These are phyloP conservation scores for Bolboschoenoplectus hybrid DNA, from an alignment of 202 grass and related monocot genomes.

Conservation along the genomic window DNA sequence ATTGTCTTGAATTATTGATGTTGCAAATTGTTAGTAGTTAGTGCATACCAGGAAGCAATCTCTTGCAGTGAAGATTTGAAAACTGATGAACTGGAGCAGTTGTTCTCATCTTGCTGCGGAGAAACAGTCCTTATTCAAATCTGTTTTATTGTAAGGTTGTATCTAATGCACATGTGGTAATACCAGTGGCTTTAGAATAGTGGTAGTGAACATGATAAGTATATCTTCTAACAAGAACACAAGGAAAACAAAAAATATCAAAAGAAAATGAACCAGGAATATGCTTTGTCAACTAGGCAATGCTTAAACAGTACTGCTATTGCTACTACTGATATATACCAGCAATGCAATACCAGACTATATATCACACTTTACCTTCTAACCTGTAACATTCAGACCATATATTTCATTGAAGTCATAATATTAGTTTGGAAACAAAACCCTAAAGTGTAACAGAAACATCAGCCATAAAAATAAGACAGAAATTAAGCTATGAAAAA, in stretches of 20 bases:
- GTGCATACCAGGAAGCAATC: slow-evolving; percentile 4
- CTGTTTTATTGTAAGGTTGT: background rate
- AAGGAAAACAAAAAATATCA: background rate
- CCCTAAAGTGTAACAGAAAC: background rate
- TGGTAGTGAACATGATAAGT: background rate
- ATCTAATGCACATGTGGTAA: background rate
- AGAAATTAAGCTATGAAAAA: background rate
- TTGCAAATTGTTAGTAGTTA: background rate
- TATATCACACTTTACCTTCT: background rate
- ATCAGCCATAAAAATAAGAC: background rate
- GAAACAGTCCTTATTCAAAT: background rate
- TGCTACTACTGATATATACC: background rate
- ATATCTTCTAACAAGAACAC: background rate
- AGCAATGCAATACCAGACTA: background rate
- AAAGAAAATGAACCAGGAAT: background rate
- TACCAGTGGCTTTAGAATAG: background rate
- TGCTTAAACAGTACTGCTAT: background rate
- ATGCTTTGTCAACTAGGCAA: background rate
- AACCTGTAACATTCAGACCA: background rate
- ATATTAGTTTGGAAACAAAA: slow-evolving; percentile 7
- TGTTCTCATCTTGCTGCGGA: slow-evolving; percentile 6
- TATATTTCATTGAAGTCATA: background rate
- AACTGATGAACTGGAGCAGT: slow-evolving; percentile 9
- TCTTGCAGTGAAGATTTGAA: slow-evolving; percentile 1
- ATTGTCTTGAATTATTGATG: background rate